These are phyloP conservation scores for Stachybotrys chlorohalonatus DNA, from an alignment of 2,329 filamentous ascomycete species.

Conservation along the genomic window DNA sequence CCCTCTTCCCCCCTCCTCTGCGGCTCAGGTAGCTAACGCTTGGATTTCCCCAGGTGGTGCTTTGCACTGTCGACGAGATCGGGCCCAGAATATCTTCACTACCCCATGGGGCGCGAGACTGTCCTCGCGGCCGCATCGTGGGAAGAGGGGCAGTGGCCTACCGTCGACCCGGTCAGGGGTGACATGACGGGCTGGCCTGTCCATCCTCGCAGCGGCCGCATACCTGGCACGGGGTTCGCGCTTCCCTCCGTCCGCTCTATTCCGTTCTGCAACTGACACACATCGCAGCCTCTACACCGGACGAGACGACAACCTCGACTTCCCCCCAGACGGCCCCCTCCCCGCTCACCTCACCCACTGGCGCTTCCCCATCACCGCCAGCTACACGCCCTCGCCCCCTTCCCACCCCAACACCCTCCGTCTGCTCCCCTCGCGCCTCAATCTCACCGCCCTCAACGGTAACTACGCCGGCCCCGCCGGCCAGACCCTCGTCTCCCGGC, in stretches of 20 bases:
- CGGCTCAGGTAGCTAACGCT: background rate
- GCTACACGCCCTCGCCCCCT: background rate
- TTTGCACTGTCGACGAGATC: background rate
- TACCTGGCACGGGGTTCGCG: background rate
- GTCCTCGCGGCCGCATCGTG: slow-evolving; percentile 36
- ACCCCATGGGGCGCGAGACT: slow-evolving; percentile 45
- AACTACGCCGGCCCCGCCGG: background rate
- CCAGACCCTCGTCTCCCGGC: background rate
- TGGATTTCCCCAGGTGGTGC: background rate
- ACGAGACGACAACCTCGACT: background rate
- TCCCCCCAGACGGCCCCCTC: background rate
- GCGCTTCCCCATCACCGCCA: background rate
- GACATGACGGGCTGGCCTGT: background rate
- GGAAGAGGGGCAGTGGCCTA: slow-evolving; percentile 36
- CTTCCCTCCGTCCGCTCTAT: too few relatives aligned
- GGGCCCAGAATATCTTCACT: slow-evolving; percentile 20
- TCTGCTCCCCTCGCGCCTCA: background rate
- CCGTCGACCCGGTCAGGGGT: slow-evolving; percentile 12
- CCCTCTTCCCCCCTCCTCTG: slow-evolving; percentile 2
- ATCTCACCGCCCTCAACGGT: background rate
- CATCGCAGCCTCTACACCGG: background rate
- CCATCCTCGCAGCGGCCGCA: background rate
- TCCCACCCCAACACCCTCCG: background rate
- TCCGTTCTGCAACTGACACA: background rate
- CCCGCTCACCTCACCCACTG: background rate